Evolutionary conservation across 2,329 filamentous ascomycete species (phyloP).

Genomic region (Diaporthe vaccinii): DNA sequence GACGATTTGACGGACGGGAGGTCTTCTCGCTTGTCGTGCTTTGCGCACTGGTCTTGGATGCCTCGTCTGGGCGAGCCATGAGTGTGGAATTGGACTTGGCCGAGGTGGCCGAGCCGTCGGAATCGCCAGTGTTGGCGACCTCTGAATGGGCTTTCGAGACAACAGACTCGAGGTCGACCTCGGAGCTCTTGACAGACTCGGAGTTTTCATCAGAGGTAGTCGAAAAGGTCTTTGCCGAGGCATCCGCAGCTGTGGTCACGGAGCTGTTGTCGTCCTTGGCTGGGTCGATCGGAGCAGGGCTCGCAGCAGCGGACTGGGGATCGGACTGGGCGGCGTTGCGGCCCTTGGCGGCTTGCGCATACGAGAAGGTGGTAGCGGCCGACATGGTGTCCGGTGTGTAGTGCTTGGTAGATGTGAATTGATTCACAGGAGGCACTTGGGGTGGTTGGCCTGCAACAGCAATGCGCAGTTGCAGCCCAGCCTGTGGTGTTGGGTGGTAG

Average conservation of each 20-base stretch:
- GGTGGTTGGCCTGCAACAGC: slow-evolving; percentile 36
- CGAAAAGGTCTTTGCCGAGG: slow-evolving; percentile 53
- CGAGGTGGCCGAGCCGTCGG: slow-evolving; percentile 52
- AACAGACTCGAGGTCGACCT: slow-evolving; percentile 44
- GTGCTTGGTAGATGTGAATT: slow-evolving; percentile 25
- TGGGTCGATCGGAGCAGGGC: slow-evolving; percentile 50
- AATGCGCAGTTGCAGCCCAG: slow-evolving; percentile 36
- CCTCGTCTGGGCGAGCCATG: slow-evolving; percentile 40
- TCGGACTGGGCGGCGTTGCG: slow-evolving; percentile 63
- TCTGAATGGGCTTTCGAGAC: slow-evolving; percentile 48
- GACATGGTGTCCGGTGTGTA: slow-evolving; percentile 58
- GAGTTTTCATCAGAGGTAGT: slow-evolving; percentile 54
- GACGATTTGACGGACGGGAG: slow-evolving; percentile 74
- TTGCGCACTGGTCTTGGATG: slow-evolving; percentile 41
- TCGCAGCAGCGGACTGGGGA: slow-evolving; percentile 48
- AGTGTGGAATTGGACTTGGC: slow-evolving; percentile 48
- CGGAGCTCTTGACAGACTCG: slow-evolving; percentile 46
- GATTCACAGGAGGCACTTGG: slow-evolving; percentile 34
- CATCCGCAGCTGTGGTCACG: slow-evolving; percentile 52
- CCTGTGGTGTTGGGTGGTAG: slow-evolving; percentile 34
- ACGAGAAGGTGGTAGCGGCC: slow-evolving; percentile 80
- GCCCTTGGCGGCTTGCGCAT: slow-evolving; percentile 95
- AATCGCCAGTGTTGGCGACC: slow-evolving; percentile 45
- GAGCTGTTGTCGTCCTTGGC: slow-evolving; percentile 52
- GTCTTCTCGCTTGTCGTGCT: slow-evolving; percentile 49